These are phyloP conservation scores for Sutorius eximius DNA, from an alignment of 1,284 basidiomycete genomes.

Conservation along the genomic window DNA sequence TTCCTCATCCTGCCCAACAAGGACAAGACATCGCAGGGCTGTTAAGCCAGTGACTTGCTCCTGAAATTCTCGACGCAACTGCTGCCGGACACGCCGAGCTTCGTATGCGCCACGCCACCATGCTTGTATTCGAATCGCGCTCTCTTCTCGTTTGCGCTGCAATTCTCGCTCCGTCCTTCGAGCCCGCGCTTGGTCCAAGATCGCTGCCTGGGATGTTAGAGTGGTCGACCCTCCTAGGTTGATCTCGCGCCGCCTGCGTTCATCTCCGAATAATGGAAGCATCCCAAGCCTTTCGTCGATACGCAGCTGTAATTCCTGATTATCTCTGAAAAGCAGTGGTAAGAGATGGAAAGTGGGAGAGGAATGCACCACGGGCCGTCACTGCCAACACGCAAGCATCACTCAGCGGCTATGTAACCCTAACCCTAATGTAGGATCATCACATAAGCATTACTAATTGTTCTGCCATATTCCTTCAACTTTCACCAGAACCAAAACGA, in stretches of 20 bases:
- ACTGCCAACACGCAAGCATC: constrained; percentile 2
- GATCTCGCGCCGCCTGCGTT: constrained; percentile 56
- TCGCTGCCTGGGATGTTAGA: constrained; percentile 48
- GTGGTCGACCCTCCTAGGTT: constrained; percentile 71
- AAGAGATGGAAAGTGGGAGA: not conserved
- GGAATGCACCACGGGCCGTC: not conserved
- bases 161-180: constrained; percentile 58
- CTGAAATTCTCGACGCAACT: constrained; percentile 38
- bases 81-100: constrained; percentile 39
- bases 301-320: not conserved
- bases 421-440: constrained; percentile 3
- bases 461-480: too few species aligned
- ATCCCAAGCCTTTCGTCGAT: constrained; percentile 12
- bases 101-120: constrained; percentile 60
- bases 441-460: not conserved
- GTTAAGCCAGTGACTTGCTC: constrained; percentile 49
- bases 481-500: too few species aligned
- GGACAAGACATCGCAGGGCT: constrained; percentile 60
- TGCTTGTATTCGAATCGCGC: constrained; percentile 62
- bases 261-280: constrained; percentile 35
- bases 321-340: not conserved
- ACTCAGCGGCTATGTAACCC: constrained; percentile 14
- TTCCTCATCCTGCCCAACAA: constrained; percentile 56
- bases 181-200: constrained; percentile 57
- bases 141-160: constrained; percentile 53